A percentile compares a stretch with the other conserved stretches of the same genome.
These are phyloP conservation scores for Rhododendron griersonianum DNA, from an alignment of 148 eudicot species.

Conservation along the genomic window DNA sequence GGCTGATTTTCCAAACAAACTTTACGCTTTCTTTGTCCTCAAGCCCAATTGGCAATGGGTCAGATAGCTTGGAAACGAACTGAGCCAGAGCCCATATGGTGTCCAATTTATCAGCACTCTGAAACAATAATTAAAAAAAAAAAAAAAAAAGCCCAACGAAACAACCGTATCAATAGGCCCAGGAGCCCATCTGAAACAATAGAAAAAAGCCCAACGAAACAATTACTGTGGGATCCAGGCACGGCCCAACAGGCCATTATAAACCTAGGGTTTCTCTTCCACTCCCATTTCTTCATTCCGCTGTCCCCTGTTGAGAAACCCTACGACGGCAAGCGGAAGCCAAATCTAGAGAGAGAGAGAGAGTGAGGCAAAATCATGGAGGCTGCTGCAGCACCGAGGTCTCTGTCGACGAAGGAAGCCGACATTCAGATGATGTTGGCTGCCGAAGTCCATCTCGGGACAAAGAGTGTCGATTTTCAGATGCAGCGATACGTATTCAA, in stretches of 20 bases:
- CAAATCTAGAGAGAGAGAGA: not conserved
- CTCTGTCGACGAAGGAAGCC: slow-evolving; percentile 6
- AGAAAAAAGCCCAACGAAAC: too few species aligned
- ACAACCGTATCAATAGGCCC: too few species aligned
- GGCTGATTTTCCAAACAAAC: not conserved
- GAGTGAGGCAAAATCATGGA: not conserved
- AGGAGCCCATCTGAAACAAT: too few species aligned
- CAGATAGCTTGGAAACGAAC: too few species aligned
- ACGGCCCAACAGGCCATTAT: not conserved
- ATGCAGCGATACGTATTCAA: slow-evolving; percentile 6
- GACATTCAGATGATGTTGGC: slow-evolving; percentile 11
- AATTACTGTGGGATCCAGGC: not conserved
- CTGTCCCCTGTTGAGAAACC: not conserved
- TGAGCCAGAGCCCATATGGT: too few species aligned
- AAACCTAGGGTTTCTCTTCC: not conserved
- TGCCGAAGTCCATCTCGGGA: slow-evolving; percentile 9
- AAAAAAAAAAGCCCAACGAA: too few species aligned
- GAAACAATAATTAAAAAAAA: too few species aligned
- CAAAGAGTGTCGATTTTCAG: slow-evolving; percentile 4
- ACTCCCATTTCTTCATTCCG: not conserved
- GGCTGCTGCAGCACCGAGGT: not conserved
- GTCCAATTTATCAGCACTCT: too few species aligned
- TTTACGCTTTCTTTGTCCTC: not conserved
- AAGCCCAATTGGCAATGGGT: not conserved
- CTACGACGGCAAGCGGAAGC: not conserved